These are phyloP conservation scores for Lavandula angustifolia DNA, from an alignment of 257 asterid genomes.

Conservation along the genomic window DNA sequence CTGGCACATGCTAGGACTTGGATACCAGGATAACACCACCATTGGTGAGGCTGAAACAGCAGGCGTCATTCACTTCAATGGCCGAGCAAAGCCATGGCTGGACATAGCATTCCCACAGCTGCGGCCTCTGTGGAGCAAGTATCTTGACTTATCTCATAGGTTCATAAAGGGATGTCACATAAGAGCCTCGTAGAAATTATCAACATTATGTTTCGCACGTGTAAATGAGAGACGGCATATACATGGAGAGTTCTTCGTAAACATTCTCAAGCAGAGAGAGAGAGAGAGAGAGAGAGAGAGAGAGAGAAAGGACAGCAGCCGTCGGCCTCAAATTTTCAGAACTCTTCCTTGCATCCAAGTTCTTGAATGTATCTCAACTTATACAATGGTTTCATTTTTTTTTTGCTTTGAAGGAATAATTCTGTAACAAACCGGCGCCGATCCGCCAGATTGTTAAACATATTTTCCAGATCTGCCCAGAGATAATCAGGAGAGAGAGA, in stretches of 20 bases:
- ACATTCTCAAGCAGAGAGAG: constrained; percentile 30
- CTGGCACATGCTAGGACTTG: constrained; percentile 97
- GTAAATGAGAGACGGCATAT: constrained; percentile 43
- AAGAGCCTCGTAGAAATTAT: constrained; percentile 54
- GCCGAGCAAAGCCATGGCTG: constrained; percentile 98
- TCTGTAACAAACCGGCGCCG: too few relatives aligned
- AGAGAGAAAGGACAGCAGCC: constrained; percentile 38
- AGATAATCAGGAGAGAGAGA: too few relatives aligned
- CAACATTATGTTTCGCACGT: constrained; percentile 30
- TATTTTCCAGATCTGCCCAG: too few relatives aligned
- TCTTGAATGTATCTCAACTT: constrained; percentile 32
- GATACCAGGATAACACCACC: constrained; percentile 85
- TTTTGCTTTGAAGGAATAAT: constrained; percentile 17
- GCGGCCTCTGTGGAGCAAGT: constrained; percentile 78
- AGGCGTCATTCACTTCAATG: constrained; percentile 87
- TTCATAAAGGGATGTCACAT: constrained; percentile 82
- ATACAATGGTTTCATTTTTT: constrained; percentile 22
- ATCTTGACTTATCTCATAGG: constrained; percentile 70
- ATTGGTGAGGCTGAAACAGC: constrained; percentile 69
- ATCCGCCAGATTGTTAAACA: too few relatives aligned
- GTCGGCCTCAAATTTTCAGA: constrained; percentile 44
- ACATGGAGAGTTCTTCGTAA: constrained; percentile 40
- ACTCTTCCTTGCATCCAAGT: constrained; percentile 43
- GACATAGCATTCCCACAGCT: constrained; percentile 93
- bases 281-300: too few relatives aligned